Conservation (phyloP, 169 alveolate genomes). For the Plasmodium relictum region DNA sequence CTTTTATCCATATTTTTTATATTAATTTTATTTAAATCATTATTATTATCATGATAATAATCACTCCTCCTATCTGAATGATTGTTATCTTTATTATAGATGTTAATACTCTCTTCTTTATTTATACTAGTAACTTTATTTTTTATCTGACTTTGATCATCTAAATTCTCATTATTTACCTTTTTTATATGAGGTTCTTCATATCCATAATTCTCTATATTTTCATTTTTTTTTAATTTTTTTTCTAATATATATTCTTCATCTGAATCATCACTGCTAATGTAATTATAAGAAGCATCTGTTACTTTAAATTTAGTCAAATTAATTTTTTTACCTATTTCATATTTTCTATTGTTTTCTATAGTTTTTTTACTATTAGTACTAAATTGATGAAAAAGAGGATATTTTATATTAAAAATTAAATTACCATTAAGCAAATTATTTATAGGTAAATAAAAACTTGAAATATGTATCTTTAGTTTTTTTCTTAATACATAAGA, state of each 20-base stretch:
- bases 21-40: not conserved
- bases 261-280: constrained; percentile 71
- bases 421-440: constrained; percentile 1
- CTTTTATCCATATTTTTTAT: not conserved
- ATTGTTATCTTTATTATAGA: not conserved
- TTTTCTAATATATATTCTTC: constrained; percentile 18
- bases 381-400: constrained; percentile 9
- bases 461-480: constrained; percentile 18
- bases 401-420: not conserved
- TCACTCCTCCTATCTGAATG: not conserved
- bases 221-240: not conserved
- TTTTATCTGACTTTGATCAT: not conserved
- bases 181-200: constrained; percentile 2
- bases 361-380: constrained; percentile 7
- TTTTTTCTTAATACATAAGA: constrained; percentile 37
- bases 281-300: not conserved
- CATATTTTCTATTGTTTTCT: not conserved
- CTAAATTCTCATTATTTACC: not conserved
- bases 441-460: constrained; percentile 12
- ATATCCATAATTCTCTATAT: not conserved
- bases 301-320: constrained; percentile 47
- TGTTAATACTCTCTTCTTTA: not conserved
- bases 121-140: not conserved
- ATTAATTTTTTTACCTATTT: constrained; percentile 47
- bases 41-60: not conserved